phyloP scores from a whole-genome alignment of 2,329 filamentous ascomycete genomes.

The Elsinoe arachidis region DNA sequence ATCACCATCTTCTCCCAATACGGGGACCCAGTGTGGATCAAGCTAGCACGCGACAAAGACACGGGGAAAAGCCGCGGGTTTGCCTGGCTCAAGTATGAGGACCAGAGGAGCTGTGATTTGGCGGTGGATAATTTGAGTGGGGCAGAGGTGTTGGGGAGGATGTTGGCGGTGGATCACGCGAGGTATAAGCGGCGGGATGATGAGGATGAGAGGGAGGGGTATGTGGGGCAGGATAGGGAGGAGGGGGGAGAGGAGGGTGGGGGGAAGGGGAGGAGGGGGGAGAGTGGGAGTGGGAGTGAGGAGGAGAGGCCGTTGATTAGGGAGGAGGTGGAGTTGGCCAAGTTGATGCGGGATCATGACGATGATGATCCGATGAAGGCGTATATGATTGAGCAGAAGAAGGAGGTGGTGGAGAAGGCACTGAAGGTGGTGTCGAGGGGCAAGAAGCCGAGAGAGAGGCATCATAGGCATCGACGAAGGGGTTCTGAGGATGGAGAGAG shows the following conservation, averaged over 20 bases:
- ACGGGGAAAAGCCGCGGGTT: constrained; percentile 93
- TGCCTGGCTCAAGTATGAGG: constrained; percentile 95
- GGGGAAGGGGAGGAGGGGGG: constrained; percentile 41
- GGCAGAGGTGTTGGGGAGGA: constrained; percentile 67
- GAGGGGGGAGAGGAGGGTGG: constrained; percentile 28
- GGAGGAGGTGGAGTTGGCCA: constrained; percentile 72
- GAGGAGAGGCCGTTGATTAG: constrained; percentile 57
- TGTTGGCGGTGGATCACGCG: constrained; percentile 84
- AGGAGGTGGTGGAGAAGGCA: constrained; percentile 72
- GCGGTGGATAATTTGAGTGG: constrained; percentile 94
- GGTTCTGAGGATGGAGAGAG: constrained; percentile 14
- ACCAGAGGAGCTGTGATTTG: constrained; percentile 89
- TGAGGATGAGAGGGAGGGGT: constrained; percentile 50
- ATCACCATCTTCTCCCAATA: constrained; percentile 96
- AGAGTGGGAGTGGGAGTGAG: constrained; percentile 31
- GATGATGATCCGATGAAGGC: constrained; percentile 97
- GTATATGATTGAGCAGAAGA: constrained; percentile 83
- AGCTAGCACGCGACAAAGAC: constrained; percentile 88
- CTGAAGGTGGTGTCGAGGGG: constrained; percentile 45
- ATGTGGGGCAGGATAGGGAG: constrained; percentile 42
- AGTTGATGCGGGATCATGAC: constrained; percentile 63
- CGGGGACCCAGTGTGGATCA: constrained; percentile 87
- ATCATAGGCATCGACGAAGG: constrained; percentile 13
- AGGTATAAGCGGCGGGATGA: constrained; percentile 77
- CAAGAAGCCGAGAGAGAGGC: constrained; percentile 25